A percentile compares a stretch with the other conserved stretches of the same genome.
Conservation (phyloP, 2,329 filamentous ascomycete species). For the Neopestalotiopsis rosae region DNA sequence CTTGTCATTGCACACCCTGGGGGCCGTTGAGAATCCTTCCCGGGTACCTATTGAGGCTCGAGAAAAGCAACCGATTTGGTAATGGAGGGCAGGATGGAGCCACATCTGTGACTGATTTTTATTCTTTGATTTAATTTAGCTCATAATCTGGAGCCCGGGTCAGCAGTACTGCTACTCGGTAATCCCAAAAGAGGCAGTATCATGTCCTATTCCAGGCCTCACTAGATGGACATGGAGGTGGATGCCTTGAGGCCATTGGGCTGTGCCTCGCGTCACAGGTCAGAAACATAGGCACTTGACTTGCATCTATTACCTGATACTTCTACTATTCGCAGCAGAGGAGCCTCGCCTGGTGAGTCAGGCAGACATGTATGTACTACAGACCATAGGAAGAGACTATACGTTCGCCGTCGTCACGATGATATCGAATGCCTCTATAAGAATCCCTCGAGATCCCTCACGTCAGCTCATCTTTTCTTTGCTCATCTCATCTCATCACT, state of each 20-base stretch:
- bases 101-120: background rate
- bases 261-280: background rate
- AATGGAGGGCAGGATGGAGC: background rate
- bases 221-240: background rate
- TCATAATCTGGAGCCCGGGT: background rate
- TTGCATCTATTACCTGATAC: background rate
- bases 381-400: background rate
- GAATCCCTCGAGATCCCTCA: conserved; percentile 1
- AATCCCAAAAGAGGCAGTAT: background rate
- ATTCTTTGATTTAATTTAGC: background rate
- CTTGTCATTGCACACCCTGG: background rate
- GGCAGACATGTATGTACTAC: background rate
- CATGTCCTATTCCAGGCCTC: background rate
- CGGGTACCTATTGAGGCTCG: background rate
- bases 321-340: background rate
- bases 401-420: background rate
- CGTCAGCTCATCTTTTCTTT: background rate
- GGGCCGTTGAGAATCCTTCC: conserved; percentile 9
- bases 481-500: conserved; percentile 6
- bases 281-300: background rate
- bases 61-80: background rate
- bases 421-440: background rate
- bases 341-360: conserved; percentile 3
- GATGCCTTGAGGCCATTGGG: background rate
- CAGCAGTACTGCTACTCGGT: background rate